Conservation (phyloP, 441 rosid species). For the Adansonia gregorii region DNA sequence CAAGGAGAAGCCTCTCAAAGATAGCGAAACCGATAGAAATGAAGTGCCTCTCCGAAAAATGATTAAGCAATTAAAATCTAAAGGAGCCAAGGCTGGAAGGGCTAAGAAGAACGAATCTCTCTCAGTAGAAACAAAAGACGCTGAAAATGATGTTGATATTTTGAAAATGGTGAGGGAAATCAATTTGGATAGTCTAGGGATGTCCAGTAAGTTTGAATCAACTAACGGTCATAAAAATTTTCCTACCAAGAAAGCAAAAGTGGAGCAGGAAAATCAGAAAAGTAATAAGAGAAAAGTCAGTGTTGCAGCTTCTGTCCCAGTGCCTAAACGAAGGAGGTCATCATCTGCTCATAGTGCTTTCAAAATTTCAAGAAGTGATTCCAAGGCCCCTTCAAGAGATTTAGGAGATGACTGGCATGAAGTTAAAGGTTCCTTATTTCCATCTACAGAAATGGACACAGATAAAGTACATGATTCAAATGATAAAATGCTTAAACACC, state of each 20-base stretch:
- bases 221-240: conserved; percentile 78
- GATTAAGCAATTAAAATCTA: conserved; percentile 70
- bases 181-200: conserved; percentile 68
- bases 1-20: conserved; percentile 57
- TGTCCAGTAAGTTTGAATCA: conserved; percentile 66
- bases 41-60: conserved; percentile 87
- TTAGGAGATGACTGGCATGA: conserved; percentile 46
- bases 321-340: conserved; percentile 83
- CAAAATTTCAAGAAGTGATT: conserved; percentile 50
- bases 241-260: conserved; percentile 49
- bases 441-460: conserved; percentile 32
- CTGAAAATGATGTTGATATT: conserved; percentile 79
- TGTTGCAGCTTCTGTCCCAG: conserved; percentile 55
- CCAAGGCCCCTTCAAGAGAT: conserved; percentile 40
- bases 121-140: conserved; percentile 51
- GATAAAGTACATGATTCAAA: conserved; percentile 45
- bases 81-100: conserved; percentile 64
- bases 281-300: conserved; percentile 59
- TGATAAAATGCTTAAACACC: conserved; percentile 40
- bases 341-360: conserved; percentile 62
- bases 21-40: conserved; percentile 70
- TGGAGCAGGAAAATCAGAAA: conserved; percentile 49
- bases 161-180: conserved; percentile 93
- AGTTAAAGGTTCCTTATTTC: conserved; percentile 33
- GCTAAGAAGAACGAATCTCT: conserved; percentile 54